Evolutionary conservation across 139 green algal species (phyloP).

Genomic region (Coccomyxa sp.): DNA sequence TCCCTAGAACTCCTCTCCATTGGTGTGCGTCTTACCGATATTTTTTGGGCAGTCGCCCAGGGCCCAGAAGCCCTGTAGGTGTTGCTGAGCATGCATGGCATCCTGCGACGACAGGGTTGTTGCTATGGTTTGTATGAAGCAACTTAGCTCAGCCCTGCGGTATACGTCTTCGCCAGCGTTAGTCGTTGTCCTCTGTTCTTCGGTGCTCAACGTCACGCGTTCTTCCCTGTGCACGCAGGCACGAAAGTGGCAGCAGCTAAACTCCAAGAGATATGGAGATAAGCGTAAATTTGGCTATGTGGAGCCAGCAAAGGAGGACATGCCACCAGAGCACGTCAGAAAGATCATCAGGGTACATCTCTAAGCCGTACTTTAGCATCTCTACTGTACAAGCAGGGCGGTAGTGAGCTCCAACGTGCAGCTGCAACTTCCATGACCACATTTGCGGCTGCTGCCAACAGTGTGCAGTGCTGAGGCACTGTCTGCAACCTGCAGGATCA

Average conservation of each 20-base stretch:
- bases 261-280: slow-evolving; percentile 87
- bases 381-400: no score
- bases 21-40: no score
- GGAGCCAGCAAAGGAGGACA: slow-evolving; percentile 93
- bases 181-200: neutral
- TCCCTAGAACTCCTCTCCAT: no score
- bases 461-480: neutral
- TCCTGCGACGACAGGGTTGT: no score
- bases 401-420: neutral
- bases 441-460: neutral
- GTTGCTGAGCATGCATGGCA: no score
- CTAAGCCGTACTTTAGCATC: no score
- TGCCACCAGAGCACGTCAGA: slow-evolving; percentile 97
- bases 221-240: slow-evolving; percentile 56
- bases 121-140: no score
- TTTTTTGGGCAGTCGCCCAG: no score
- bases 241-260: slow-evolving; percentile 92
- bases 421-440: neutral
- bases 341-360: slow-evolving; percentile 93
- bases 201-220: neutral
- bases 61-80: no score
- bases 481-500: slow-evolving; percentile 72
- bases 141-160: no score
- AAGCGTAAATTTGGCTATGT: slow-evolving; percentile 91
- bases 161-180: no score